Conservation (phyloP, 352 stramenopile species). For the Phytophthora meadii region DNA sequence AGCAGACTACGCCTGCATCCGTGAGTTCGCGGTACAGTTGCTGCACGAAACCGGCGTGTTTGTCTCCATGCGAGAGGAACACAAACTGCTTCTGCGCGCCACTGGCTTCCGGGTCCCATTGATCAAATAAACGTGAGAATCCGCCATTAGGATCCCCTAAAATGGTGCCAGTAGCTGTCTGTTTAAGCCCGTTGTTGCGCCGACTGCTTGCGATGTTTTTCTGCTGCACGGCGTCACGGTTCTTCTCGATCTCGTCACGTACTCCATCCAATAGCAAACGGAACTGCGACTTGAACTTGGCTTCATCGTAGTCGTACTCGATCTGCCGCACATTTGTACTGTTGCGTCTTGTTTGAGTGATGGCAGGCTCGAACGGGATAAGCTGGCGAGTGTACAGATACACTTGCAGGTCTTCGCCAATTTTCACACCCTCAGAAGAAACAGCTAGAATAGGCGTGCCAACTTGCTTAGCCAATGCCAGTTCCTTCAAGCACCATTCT, state of each 20-base stretch:
- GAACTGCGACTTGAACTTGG: constrained; percentile 77
- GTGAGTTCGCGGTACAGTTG: constrained; percentile 70
- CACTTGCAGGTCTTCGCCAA: constrained; percentile 81
- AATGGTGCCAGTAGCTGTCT: constrained; percentile 40
- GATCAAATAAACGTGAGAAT: constrained; percentile 69
- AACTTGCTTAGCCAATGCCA: constrained; percentile 83
- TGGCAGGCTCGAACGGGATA: constrained; percentile 78
- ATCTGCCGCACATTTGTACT: constrained; percentile 67
- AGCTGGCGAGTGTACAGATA: constrained; percentile 87
- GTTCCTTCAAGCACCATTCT: constrained; percentile 87
- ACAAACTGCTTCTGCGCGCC: constrained; percentile 59
- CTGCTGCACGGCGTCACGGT: constrained; percentile 49
- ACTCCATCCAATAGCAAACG: constrained; percentile 81
- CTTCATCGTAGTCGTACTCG: constrained; percentile 82
- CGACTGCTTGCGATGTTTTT: constrained; percentile 49
- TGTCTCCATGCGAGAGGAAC: constrained; percentile 83
- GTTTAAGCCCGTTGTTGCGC: constrained; percentile 29
- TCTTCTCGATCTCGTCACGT: constrained; percentile 86
- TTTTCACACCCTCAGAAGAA: constrained; percentile 68
- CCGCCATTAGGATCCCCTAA: constrained; percentile 21
- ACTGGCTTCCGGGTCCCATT: constrained; percentile 55
- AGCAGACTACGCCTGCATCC: constrained; percentile 61
- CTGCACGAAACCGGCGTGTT: constrained; percentile 72
- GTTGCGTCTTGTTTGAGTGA: constrained; percentile 62
- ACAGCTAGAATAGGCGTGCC: constrained; percentile 80